These are phyloP conservation scores for Candida anglica DNA, from an alignment of 805 yeast genomes.

Conservation along the genomic window DNA sequence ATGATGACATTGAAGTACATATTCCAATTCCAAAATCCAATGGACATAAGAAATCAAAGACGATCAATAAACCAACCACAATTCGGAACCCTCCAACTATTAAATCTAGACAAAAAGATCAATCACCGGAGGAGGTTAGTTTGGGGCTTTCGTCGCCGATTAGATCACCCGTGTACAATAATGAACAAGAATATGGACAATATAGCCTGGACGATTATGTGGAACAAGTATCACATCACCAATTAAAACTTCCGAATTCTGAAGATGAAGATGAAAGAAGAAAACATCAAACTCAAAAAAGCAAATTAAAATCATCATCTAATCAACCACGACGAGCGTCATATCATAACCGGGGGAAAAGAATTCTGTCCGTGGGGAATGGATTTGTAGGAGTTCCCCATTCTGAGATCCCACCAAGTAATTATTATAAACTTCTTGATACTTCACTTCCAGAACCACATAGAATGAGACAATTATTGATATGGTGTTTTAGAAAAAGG, in stretches of 20 bases:
- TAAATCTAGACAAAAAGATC: constrained; percentile 1
- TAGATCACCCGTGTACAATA: no score
- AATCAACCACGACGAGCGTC: no score
- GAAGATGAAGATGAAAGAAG: no score
- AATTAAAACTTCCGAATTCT: no score
- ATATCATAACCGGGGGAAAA: constrained; percentile 58
- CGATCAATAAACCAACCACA: constrained; percentile 3
- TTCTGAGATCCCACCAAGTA: constrained; percentile 48
- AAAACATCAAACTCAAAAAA: no score
- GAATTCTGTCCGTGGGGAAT: constrained; percentile 72
- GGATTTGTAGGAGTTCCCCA: constrained; percentile 70
- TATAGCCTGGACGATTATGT: constrained; percentile 18
- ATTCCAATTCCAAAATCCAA: constrained; percentile 50
- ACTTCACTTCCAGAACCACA: constrained; percentile 65
- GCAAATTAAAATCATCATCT: no score
- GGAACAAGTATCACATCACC: constrained; percentile 30
- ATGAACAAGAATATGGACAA: not conserved
- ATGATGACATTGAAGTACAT: constrained; percentile 61
- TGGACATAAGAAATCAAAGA: constrained; percentile 9
- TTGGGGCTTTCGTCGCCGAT: no score
- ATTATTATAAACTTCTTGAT: constrained; percentile 62
- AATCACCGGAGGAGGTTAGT: not conserved
- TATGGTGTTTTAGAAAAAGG: constrained; percentile 62
- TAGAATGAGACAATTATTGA: constrained; percentile 62
- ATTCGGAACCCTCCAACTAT: constrained; percentile 6